Conservation (phyloP, 768 basidiomycete species). For the Mrakia blollopis region DNA sequence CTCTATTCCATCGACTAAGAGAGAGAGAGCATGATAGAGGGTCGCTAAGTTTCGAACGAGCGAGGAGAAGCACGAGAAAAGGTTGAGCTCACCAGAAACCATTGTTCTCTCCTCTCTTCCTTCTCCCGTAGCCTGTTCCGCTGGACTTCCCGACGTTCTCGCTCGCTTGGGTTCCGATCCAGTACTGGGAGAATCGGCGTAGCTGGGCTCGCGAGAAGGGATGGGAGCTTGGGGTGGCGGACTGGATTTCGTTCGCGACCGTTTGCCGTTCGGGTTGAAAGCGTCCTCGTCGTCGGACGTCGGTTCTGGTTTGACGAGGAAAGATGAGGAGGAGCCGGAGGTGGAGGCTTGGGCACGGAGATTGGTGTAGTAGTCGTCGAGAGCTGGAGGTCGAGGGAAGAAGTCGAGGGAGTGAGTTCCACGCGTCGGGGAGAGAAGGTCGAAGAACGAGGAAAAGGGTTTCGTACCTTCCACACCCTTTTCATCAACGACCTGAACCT, state of each 20-base stretch:
- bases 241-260: background rate
- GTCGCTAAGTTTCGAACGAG: background rate
- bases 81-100: slow-evolving; percentile 34
- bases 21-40: background rate
- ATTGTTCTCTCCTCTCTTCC: slow-evolving; percentile 14
- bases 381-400: slow-evolving; percentile 1
- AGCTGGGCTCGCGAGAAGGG: background rate
- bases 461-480: slow-evolving; percentile 11
- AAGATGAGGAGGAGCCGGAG: background rate
- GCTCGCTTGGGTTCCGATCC: slow-evolving; percentile 2
- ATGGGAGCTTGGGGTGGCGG: background rate
- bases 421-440: background rate
- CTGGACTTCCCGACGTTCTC: background rate
- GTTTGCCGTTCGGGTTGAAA: slow-evolving; percentile 14
- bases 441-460: no score
- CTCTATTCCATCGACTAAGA: slow-evolving; percentile 63
- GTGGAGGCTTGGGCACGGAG: background rate
- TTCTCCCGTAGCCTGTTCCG: background rate
- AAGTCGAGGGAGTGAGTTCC: background rate
- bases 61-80: background rate
- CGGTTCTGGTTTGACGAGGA: background rate
- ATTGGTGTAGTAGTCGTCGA: slow-evolving; percentile 28
- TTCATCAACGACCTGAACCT: slow-evolving; percentile 7
- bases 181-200: background rate
- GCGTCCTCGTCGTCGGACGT: background rate